Conservation (phyloP, 2,329 filamentous ascomycete genomes). For the Apiospora hydei region DNA sequence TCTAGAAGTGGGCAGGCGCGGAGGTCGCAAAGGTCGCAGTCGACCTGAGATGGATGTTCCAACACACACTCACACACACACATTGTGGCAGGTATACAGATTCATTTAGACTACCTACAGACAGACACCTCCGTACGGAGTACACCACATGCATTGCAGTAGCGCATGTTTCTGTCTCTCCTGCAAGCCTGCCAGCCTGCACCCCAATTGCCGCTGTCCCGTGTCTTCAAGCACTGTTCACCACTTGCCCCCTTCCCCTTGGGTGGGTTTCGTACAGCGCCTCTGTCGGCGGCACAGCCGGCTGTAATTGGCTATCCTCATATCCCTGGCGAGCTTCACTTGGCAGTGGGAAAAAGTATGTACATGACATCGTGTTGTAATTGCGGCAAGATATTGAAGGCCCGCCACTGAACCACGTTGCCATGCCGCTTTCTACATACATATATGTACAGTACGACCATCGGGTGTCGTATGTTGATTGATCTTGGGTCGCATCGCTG, state of each 20-base stretch:
- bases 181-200: not conserved
- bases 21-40: not conserved
- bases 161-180: slow-evolving; percentile 1
- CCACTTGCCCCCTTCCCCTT: not conserved
- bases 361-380: not conserved
- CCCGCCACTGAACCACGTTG: not conserved
- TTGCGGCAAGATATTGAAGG: not conserved
- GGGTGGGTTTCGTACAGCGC: not conserved
- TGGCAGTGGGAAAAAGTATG: not conserved
- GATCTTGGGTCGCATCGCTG: not conserved
- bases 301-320: not conserved
- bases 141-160: not conserved
- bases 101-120: not conserved
- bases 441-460: not conserved
- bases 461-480: not conserved
- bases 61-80: not conserved
- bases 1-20: not conserved
- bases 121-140: not conserved
- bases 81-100: slow-evolving; percentile 5
- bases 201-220: slow-evolving; percentile 7
- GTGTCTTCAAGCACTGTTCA: slow-evolving; percentile 11
- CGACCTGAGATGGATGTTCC: not conserved
- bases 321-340: not conserved
- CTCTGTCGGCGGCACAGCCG: not conserved
- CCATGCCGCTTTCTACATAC: not conserved